phyloP scores from a whole-genome alignment of 2,329 filamentous ascomycete genomes.

The Chrysoporthe cubensis region DNA sequence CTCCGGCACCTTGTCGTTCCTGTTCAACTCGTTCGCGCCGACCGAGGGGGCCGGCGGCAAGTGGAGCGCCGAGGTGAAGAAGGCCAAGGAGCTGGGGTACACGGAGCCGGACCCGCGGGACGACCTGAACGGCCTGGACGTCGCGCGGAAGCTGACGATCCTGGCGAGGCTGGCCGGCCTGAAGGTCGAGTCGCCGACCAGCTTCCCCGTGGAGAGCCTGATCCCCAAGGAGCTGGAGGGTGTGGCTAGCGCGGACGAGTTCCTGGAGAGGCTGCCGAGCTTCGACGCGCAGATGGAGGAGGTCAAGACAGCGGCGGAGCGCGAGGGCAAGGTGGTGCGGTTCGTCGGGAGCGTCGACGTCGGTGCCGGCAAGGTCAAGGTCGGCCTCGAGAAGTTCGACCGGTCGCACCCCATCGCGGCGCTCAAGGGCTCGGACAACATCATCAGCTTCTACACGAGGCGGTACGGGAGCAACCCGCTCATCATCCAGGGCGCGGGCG shows the following conservation, averaged over 20 bases:
- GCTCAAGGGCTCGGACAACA: conserved; percentile 96
- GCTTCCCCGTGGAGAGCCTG: conserved; percentile 91
- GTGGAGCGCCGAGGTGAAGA: conserved; percentile 90
- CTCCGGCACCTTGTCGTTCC: conserved; percentile 95
- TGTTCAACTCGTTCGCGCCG: conserved; percentile 97
- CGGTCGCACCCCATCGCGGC: conserved; percentile 88
- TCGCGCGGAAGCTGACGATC: conserved; percentile 96
- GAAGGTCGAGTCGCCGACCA: conserved; percentile 78
- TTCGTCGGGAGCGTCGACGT: conserved; percentile 96
- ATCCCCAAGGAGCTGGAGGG: conserved; percentile 87
- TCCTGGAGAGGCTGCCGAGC: conserved; percentile 76
- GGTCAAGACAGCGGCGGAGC: conserved; percentile 81
- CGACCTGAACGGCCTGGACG: conserved; percentile 84
- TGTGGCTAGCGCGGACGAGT: conserved; percentile 78
- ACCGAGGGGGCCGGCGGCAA: conserved; percentile 73
- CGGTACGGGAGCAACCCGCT: conserved; percentile 89
- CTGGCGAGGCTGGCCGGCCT: conserved; percentile 85
- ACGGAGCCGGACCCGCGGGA: conserved; percentile 87
- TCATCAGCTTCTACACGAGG: conserved; percentile 98
- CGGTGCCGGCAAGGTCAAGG: conserved; percentile 78
- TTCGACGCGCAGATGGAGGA: conserved; percentile 92
- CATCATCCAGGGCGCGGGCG: conserved; percentile 92
- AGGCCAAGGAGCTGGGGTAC: conserved; percentile 91
- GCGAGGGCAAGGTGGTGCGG: conserved; percentile 86
- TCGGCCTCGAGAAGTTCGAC: conserved; percentile 89